Conservation (phyloP, 106 monocot genomes). For the Acanthochlamys bracteata region DNA sequence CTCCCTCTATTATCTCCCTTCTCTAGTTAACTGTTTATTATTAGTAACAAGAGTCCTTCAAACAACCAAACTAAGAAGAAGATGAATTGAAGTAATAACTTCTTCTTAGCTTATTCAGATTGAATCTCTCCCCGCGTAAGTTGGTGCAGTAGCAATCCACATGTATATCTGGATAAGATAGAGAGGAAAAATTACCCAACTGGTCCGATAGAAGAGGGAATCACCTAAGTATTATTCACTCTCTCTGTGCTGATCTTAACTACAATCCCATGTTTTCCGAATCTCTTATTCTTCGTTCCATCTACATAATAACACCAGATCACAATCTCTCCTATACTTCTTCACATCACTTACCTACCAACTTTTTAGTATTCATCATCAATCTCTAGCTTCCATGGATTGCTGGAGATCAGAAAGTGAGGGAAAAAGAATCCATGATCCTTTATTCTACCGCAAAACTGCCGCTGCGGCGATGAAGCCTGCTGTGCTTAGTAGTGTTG, state of each 20-base stretch:
- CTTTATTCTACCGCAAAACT: constrained; percentile 8
- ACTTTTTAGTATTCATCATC: neutral
- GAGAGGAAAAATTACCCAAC: no score
- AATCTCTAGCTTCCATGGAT: constrained; percentile 16
- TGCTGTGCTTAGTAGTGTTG: neutral
- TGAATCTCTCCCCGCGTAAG: no score
- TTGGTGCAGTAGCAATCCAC: neutral
- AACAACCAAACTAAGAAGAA: neutral
- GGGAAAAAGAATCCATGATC: constrained; percentile 28
- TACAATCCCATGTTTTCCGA: neutral
- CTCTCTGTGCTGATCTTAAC: neutral
- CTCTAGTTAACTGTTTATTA: neutral
- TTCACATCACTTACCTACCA: neutral
- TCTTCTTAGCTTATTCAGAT: neutral
- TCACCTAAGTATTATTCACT: no score
- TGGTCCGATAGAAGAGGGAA: no score
- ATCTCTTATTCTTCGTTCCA: neutral
- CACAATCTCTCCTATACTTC: neutral
- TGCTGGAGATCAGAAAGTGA: constrained; percentile 25
- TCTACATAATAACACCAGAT: neutral
- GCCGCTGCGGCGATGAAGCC: neutral
- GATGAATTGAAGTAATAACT: neutral
- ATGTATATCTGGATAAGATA: neutral
- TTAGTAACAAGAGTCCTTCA: neutral
- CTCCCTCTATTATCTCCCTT: neutral